These are phyloP conservation scores for Astrothelium macrocarpum DNA, from an alignment of 495 filamentous ascomycete genomes.

Conservation along the genomic window DNA sequence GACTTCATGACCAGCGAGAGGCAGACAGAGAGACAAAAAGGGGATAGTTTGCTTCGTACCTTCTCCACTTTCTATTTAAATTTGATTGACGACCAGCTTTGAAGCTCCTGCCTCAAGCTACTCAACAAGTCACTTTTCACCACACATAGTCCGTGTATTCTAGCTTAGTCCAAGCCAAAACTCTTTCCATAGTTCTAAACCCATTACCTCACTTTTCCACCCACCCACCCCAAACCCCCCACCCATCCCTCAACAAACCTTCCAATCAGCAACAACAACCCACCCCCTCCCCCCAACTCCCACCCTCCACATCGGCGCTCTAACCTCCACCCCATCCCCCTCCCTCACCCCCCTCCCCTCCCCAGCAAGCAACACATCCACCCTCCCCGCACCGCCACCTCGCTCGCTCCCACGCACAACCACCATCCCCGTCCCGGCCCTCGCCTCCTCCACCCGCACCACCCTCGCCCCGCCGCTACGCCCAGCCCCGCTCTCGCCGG, in stretches of 20 bases:
- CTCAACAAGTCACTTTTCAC: background rate
- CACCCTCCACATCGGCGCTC: constrained; percentile 28
- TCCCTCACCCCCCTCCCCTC: background rate
- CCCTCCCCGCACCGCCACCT: background rate
- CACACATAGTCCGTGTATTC: background rate
- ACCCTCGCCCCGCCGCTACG: constrained; percentile 10
- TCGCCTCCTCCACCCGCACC: constrained; percentile 11
- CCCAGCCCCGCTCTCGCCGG: constrained; percentile 18
- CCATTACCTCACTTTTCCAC: background rate
- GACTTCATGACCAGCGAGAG: background rate
- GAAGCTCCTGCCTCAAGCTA: background rate
- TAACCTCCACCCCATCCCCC: background rate
- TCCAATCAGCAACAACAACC: constrained; percentile 30
- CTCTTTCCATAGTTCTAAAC: background rate
- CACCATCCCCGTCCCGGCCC: constrained; percentile 7
- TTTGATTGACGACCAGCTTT: background rate
- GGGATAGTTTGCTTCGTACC: background rate
- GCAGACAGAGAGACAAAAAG: background rate
- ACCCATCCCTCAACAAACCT: background rate
- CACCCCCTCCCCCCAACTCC: constrained; percentile 21
- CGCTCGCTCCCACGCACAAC: background rate
- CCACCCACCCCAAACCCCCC: too few species aligned
- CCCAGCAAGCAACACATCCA: constrained; percentile 14
- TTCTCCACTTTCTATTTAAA: background rate
- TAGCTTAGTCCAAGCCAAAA: background rate